These are phyloP conservation scores for Castanopsis chinensis DNA, from an alignment of 306 rosid genomes.

Conservation along the genomic window DNA sequence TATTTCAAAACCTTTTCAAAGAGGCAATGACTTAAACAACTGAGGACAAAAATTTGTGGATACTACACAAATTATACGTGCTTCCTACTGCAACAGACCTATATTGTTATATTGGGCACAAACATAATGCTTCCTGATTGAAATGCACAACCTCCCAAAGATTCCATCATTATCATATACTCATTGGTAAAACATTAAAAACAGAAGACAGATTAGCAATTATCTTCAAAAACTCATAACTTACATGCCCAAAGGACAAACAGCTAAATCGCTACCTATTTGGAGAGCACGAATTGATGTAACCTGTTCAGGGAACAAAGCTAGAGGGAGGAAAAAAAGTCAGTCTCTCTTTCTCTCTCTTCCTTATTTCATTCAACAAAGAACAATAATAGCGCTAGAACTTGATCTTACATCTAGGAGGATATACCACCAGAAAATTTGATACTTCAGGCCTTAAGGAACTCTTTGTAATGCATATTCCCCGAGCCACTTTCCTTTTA, in stretches of 20 bases:
- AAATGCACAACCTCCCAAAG: background rate
- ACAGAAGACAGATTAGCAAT: background rate
- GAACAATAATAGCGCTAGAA: constrained; percentile 2
- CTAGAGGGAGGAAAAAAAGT: constrained; percentile 36
- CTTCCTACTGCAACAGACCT: background rate
- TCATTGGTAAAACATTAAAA: background rate
- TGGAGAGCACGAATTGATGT: constrained; percentile 75
- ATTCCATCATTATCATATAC: background rate
- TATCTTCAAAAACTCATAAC: constrained; percentile 24
- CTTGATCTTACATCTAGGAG: constrained; percentile 77
- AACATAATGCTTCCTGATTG: background rate
- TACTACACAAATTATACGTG: background rate
- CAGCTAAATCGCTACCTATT: constrained; percentile 69
- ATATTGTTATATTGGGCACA: background rate
- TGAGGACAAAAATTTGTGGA: background rate
- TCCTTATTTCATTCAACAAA: constrained; percentile 13
- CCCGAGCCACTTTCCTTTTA: constrained; percentile 77
- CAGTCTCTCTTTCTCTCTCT: constrained; percentile 8
- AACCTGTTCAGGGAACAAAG: constrained; percentile 76
- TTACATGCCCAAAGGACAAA: constrained; percentile 85
- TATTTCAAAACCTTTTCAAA: background rate
- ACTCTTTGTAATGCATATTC: constrained; percentile 71
- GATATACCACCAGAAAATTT: constrained; percentile 68
- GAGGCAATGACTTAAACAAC: background rate
- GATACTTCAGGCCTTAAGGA: constrained; percentile 63